These are phyloP conservation scores for Jasminum sambac DNA, from an alignment of 257 asterid genomes.

Conservation along the genomic window DNA sequence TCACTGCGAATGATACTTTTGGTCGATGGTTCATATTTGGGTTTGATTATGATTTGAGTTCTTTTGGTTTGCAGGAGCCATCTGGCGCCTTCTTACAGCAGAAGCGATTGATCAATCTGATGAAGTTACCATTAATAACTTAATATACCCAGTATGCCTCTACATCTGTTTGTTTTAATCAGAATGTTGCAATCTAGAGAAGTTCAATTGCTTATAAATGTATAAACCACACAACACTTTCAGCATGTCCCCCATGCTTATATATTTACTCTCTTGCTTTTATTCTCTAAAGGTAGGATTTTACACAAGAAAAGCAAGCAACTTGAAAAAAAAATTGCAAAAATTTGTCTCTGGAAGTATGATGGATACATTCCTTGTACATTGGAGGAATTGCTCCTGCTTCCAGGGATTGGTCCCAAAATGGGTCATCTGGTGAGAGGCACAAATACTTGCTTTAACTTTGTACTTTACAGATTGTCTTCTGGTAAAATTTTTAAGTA, in stretches of 20 bases:
- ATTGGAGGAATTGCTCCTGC: conserved; percentile 74
- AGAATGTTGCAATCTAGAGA: conserved; percentile 1
- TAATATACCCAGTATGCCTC: conserved; percentile 77
- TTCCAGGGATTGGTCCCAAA: conserved; percentile 98
- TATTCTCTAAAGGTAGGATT: conserved; percentile 72
- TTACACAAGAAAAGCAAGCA: conserved; percentile 87
- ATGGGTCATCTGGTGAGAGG: conserved; percentile 94
- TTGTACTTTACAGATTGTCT: neutral
- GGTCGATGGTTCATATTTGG: neutral
- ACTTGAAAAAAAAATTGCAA: conserved; percentile 88
- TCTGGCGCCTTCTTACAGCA: conserved; percentile 82
- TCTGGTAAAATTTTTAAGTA: too few species aligned
- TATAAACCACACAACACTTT: conserved; percentile 1
- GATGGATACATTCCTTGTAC: conserved; percentile 91
- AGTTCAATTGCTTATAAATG: too few species aligned
- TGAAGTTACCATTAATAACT: conserved; percentile 66
- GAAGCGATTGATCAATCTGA: conserved; percentile 67
- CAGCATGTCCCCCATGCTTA: neutral
- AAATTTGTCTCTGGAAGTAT: conserved; percentile 65
- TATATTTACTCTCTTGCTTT: conserved; percentile 19
- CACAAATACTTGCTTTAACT: conserved; percentile 4
- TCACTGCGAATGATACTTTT: neutral
- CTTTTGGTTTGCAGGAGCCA: conserved; percentile 64
- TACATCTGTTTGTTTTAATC: conserved; percentile 16
- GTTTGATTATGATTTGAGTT: neutral